Evolutionary conservation across 208 protist genomes (phyloP), one percentile per base, ranked within the genome.

Genomic region (Naegleria fowleri): DNA sequence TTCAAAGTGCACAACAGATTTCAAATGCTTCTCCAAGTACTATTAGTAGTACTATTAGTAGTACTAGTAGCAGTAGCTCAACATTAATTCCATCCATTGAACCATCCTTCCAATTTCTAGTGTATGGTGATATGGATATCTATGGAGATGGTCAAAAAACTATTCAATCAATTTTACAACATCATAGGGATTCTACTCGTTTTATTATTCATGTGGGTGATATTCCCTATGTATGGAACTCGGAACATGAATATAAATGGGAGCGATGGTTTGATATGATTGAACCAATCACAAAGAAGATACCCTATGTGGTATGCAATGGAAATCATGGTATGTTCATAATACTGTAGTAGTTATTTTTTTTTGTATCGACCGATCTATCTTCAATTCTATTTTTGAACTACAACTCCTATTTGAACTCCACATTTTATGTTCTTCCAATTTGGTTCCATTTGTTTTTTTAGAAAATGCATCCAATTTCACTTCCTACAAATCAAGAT

Each of bases 281-380:
- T 48, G 29, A 92, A 91, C 36, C 86, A 40, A 90, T 94, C 84
- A 5, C 67, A 86, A 0, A 86, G 67, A 84, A 86, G 38, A 90
- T 94, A 25, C 93, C 92, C n/a, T 92, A 88, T 79, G 92, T 93
- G 38, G 92, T 76, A 15, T 33, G 83, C 41, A 52, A 79, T 51
- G 92, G 93, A 59, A 95, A 95, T 76, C 94, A 95, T 76, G 55
- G 55, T 67, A 67, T 1, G 55, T 67, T 58, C 15, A 19, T 19
- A 19, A 19, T 58, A 5, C 5, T 58, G 51, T 58, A 58, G 15
- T 58, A 15, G 15, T 19, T 19, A 58, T 58, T 58, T 58, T 19
- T 15, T 19, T 19, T 58, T n/a, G n/a, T n/a, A n/a, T n/a, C n/a
- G n/a, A n/a, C n/a, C n/a, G n/a, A n/a, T n/a, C n/a, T n/a, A n/a